phyloP scores from a whole-genome alignment of 1,284 basidiomycete genomes.

The Hypsizygus ulmarius region DNA sequence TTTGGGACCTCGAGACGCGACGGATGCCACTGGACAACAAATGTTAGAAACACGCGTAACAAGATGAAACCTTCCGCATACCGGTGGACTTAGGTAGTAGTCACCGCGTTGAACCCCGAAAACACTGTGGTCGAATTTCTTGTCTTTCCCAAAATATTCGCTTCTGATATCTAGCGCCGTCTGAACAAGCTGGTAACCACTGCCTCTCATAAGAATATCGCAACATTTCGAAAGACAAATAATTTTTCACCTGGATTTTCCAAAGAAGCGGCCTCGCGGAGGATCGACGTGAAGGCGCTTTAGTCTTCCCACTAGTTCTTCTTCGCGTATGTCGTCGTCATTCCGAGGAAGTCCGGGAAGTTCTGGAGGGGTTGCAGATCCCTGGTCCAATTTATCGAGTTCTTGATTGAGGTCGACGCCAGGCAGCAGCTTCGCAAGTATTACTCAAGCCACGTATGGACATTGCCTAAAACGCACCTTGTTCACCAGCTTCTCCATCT shows the following conservation, averaged over 20 bases:
- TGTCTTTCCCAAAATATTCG: slow-evolving; percentile 31
- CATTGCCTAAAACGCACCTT: slow-evolving; percentile 39
- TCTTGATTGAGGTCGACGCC: slow-evolving; percentile 36
- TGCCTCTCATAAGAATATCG: slow-evolving; percentile 12
- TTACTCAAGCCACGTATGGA: not conserved
- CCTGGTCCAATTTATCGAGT: slow-evolving; percentile 26
- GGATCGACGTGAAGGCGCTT: slow-evolving; percentile 34
- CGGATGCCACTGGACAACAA: slow-evolving; percentile 16
- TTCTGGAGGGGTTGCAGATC: slow-evolving; percentile 17
- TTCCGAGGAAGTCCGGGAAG: slow-evolving; percentile 26
- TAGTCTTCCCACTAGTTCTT: slow-evolving; percentile 26
- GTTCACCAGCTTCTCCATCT: slow-evolving; percentile 66
- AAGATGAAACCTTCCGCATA: slow-evolving; percentile 17
- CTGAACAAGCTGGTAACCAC: slow-evolving; percentile 40
- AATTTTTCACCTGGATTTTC: slow-evolving; percentile 37
- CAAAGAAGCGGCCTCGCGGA: slow-evolving; percentile 36
- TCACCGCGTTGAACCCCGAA: slow-evolving; percentile 23
- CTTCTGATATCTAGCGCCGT: slow-evolving; percentile 38
- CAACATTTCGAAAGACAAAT: not conserved
- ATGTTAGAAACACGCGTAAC: not conserved
- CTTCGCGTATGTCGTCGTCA: slow-evolving; percentile 26
- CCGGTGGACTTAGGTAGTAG: slow-evolving; percentile 33
- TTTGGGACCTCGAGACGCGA: slow-evolving; percentile 8
- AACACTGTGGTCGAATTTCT: slow-evolving; percentile 11
- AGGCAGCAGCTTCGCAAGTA: slow-evolving; percentile 30